Evolutionary conservation across 2,329 filamentous ascomycete genomes (phyloP).

Genomic region (Pestalotiopsis sp.): DNA sequence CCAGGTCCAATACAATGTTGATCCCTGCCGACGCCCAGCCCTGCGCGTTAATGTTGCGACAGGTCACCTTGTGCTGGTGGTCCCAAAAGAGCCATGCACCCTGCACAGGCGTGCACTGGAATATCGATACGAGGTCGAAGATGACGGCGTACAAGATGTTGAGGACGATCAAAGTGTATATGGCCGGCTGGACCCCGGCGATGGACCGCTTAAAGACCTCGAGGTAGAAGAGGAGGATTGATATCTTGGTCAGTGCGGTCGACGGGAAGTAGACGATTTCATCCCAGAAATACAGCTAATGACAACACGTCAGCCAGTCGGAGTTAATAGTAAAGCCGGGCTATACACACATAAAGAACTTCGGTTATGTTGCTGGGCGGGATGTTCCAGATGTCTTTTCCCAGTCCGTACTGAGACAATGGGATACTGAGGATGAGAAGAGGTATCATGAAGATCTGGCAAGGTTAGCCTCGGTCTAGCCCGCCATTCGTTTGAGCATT

Average conservation of each 20-base stretch:
- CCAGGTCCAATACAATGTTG: constrained; percentile 22
- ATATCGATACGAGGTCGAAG: constrained; percentile 20
- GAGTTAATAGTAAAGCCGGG: neutral
- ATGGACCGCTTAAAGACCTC: constrained; percentile 20
- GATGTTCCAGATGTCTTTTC: constrained; percentile 10
- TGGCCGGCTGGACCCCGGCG: constrained; percentile 7
- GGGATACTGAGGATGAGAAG: neutral
- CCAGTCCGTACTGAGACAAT: neutral
- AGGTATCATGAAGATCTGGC: neutral
- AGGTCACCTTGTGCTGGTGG: constrained; percentile 16
- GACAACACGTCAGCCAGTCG: neutral
- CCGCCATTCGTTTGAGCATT: neutral
- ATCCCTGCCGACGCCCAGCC: constrained; percentile 20
- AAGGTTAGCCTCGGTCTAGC: neutral
- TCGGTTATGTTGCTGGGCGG: neutral
- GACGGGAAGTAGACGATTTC: neutral
- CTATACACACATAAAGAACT: neutral
- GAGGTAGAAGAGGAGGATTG: constrained; percentile 28
- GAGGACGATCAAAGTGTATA: constrained; percentile 20
- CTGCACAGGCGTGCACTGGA: constrained; percentile 22
- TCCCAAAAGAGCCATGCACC: constrained; percentile 25
- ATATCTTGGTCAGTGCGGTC: constrained; percentile 23
- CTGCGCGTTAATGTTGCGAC: constrained; percentile 21
- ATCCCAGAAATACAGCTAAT: constrained; percentile 6
- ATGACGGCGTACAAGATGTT: constrained; percentile 19